Evolutionary conservation across 1,139 yeast species (phyloP).

Genomic region (Suhomyces wounanorum): DNA sequence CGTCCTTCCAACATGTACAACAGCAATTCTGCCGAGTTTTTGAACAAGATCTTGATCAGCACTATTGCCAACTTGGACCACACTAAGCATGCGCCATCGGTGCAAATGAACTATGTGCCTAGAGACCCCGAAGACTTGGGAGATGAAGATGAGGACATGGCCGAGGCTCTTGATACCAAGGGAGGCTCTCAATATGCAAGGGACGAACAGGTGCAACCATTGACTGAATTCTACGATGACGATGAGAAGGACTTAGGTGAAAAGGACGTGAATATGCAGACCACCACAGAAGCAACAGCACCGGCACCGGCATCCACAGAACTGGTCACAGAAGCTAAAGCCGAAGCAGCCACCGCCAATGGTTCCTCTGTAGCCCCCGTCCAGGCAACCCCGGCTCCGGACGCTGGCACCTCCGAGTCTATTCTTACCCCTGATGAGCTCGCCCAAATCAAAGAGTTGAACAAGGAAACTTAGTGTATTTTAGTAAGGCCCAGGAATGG

Average conservation of each 20-base stretch:
- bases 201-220: conserved; percentile 69
- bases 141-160: conserved; percentile 68
- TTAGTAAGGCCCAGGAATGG: conserved; percentile 6
- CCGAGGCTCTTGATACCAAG: conserved; percentile 71
- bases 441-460: conserved; percentile 11
- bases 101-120: conserved; percentile 90
- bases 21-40: conserved; percentile 92
- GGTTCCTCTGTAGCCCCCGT: background rate
- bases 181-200: conserved; percentile 88
- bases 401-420: conserved; percentile 11
- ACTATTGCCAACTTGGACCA: conserved; percentile 78
- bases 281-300: background rate
- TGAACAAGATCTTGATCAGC: conserved; percentile 78
- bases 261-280: conserved; percentile 18
- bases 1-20: conserved; percentile 96
- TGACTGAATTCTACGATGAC: conserved; percentile 67
- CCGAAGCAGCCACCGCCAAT: background rate
- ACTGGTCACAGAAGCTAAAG: background rate
- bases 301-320: background rate
- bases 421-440: conserved; percentile 11
- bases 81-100: conserved; percentile 94
- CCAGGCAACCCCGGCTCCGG: conserved; percentile 5
- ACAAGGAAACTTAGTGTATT: conserved; percentile 10
- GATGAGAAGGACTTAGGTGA: conserved; percentile 56
- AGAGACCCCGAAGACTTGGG: conserved; percentile 74